Percentiles rank a stretch among this genome's conserved stretches.
Conservation (phyloP, 2,329 filamentous ascomycete genomes). For the Colletotrichum sublineola region DNA sequence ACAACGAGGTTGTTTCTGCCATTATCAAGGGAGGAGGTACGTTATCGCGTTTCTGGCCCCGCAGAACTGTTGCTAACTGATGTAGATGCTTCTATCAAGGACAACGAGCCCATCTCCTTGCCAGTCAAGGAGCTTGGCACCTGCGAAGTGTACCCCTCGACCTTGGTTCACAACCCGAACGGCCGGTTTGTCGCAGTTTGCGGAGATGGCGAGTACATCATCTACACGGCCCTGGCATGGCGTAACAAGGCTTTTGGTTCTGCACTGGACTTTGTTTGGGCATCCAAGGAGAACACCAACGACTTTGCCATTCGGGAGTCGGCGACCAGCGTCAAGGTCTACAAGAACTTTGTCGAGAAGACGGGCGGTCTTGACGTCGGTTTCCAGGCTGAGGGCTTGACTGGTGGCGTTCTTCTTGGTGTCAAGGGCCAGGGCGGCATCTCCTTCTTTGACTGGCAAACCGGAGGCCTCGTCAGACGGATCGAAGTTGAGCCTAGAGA, state of each 20-base stretch:
- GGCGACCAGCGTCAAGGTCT: slow-evolving; percentile 93
- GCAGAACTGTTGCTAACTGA: slow-evolving; percentile 46
- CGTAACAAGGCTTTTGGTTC: slow-evolving; percentile 98
- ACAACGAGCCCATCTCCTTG: slow-evolving; percentile 87
- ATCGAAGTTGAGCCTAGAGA: slow-evolving; percentile 83
- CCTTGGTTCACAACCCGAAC: slow-evolving; percentile 94
- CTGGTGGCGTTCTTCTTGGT: slow-evolving; percentile 89
- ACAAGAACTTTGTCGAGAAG: slow-evolving; percentile 98
- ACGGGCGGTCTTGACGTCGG: slow-evolving; percentile 89
- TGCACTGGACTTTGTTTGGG: slow-evolving; percentile 97
- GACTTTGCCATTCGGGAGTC: slow-evolving; percentile 98
- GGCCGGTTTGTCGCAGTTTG: slow-evolving; percentile 85
- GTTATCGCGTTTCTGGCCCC: slow-evolving; percentile 44
- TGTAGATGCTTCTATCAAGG: slow-evolving; percentile 82
- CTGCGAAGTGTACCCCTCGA: slow-evolving; percentile 97
- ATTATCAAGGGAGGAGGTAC: slow-evolving; percentile 89
- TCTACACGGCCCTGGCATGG: slow-evolving; percentile 96
- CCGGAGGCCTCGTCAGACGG: slow-evolving; percentile 86
- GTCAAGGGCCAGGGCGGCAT: slow-evolving; percentile 96
- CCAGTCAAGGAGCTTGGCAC: slow-evolving; percentile 95
- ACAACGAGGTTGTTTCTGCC: slow-evolving; percentile 94
- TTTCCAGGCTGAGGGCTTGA: slow-evolving; percentile 93
- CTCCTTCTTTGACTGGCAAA: slow-evolving; percentile 96
- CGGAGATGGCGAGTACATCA: slow-evolving; percentile 98
- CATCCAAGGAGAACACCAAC: slow-evolving; percentile 96